Conservation (phyloP, 345 rosid species). For the Murraya paniculata region DNA sequence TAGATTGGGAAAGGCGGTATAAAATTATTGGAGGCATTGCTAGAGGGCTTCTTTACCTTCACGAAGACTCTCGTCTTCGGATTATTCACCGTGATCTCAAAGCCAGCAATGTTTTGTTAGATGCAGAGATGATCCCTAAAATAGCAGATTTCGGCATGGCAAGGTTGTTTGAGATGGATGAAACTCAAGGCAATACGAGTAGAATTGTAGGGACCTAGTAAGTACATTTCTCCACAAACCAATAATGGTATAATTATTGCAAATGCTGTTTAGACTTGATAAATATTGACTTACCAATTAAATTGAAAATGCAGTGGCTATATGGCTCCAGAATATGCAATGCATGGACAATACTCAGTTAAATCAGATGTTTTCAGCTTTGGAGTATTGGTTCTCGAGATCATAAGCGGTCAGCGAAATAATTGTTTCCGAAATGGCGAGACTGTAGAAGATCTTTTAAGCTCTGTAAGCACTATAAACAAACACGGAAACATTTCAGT, state of each 20-base stretch:
- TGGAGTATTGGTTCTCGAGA: conserved; percentile 42
- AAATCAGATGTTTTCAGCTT: conserved; percentile 49
- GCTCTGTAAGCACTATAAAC: conserved; percentile 24
- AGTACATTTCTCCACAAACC: not conserved
- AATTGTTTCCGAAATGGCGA: conserved; percentile 11
- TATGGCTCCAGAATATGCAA: conserved; percentile 46
- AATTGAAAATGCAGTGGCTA: conserved; percentile 28
- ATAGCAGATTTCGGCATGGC: conserved; percentile 57
- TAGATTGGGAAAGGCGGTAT: conserved; percentile 34
- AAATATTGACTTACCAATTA: not conserved
- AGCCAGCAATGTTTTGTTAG: conserved; percentile 43
- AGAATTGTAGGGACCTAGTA: conserved; percentile 50
- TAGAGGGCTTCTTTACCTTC: conserved; percentile 47
- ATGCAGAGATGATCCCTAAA: conserved; percentile 39
- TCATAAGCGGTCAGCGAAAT: conserved; percentile 39
- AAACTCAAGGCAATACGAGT: conserved; percentile 36
- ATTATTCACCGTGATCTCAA: conserved; percentile 49
- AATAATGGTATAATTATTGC: not conserved
- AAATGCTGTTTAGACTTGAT: not conserved
- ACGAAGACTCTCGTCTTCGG: conserved; percentile 37
- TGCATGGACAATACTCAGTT: conserved; percentile 37
- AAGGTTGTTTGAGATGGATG: conserved; percentile 30
- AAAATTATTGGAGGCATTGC: conserved; percentile 45
- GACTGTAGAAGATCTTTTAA: conserved; percentile 24
- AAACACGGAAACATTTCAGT: not conserved